Base-by-base conservation (phyloP, 306 rosid species). In the Dalbergia cochinchinensis region DNA sequence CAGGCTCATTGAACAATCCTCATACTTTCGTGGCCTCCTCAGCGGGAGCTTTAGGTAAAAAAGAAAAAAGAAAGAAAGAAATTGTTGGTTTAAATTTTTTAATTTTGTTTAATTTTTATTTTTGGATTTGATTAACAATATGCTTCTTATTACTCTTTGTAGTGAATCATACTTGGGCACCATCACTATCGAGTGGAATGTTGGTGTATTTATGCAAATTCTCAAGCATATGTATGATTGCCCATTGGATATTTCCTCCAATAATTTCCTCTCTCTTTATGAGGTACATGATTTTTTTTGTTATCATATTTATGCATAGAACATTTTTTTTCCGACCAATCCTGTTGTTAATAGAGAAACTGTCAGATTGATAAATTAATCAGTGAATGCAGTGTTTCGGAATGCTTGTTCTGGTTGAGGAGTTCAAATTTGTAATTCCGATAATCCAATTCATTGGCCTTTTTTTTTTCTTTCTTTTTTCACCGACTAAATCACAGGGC, bases 21-120 rank as follows among this genome's bases (percentile, higher is more conserved):
- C 91, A 13, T 91, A 91, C 73, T 93, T 93, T 78, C 85, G 82
- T 48, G 88, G 98, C 58, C 94, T 91, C 55, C 89, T 93, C 55
- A 13, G 75, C 19, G 88, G 98, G 47, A 88, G 88, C 83, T 93
- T 91, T 85, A 91, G 98, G 98, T 89, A 84, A 5, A 51, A 33
- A 37, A 55, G 5, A 15, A 12, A 61, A 26, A 26, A 26, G 31
- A 26, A 1, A 26, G 31, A 26, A 26, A 26, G 41, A 4, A 37
- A 37, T 6, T 9, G 31, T 58, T 44, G 12, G 50, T 44, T 44
- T 44, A 3, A 44, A 4, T 44, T 9, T 54, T 45, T 22, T 41
- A 15, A 16, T 18, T 65, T 82, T 14, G 1, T 22, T 4, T 34
- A 7, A 22, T 26, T 64, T 15, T 13, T 41, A 22, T 26, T 34